phyloP scores from a whole-genome alignment of 2,329 filamentous ascomycete genomes.

The Falciphora oryzae region DNA sequence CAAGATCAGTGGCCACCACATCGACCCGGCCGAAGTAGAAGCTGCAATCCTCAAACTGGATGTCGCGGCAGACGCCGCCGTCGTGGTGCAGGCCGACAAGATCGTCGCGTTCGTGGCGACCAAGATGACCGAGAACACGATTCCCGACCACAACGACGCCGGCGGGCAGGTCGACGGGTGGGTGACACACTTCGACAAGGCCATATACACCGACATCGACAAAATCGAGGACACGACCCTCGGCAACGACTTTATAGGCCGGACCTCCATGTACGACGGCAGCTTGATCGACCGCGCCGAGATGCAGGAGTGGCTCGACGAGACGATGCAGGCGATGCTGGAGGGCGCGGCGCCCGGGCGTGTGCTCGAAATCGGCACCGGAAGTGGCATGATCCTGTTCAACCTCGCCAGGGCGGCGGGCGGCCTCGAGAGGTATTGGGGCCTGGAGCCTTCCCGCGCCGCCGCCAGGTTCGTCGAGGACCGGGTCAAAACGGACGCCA shows the following conservation, averaged over 20 bases:
- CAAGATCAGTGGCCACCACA: constrained; percentile 15
- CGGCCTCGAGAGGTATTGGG: background rate
- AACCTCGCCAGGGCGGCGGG: background rate
- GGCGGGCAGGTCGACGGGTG: background rate
- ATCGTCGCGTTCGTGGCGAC: background rate
- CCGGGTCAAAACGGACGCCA: background rate
- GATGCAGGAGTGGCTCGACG: constrained; percentile 2
- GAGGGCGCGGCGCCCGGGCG: background rate
- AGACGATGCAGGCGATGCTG: background rate
- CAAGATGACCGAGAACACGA: background rate
- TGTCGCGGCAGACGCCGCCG: background rate
- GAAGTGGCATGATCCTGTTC: constrained; percentile 2
- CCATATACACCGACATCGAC: background rate
- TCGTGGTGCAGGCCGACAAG: background rate
- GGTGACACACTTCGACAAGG: background rate
- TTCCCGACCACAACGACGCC: background rate
- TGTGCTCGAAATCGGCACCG: constrained; percentile 2
- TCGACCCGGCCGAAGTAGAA: constrained; percentile 15
- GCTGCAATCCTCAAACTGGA: background rate
- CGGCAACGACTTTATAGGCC: constrained; percentile 1
- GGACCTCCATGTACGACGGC: constrained; percentile 1
- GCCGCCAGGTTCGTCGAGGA: background rate
- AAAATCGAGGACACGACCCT: background rate
- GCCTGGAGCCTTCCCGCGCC: background rate
- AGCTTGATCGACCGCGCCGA: background rate